Conservation (phyloP, 169 alveolate genomes). For the Eimeria necatrix region DNA sequence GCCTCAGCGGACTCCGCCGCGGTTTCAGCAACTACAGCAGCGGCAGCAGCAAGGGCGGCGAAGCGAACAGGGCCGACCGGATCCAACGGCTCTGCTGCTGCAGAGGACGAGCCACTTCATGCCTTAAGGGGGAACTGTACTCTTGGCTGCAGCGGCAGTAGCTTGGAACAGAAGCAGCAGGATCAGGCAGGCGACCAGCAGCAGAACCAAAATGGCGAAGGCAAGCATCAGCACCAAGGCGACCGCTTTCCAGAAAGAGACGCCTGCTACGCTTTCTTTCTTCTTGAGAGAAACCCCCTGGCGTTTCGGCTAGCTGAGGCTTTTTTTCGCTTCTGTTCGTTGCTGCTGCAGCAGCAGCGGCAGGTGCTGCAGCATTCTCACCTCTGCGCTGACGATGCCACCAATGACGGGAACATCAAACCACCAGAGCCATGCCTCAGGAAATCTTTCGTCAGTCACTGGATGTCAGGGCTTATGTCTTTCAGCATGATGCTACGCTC, state of each 20-base stretch:
- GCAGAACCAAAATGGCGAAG: slow-evolving; percentile 5
- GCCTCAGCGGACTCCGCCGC: background rate
- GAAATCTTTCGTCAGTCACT: slow-evolving; percentile 28
- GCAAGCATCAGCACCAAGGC: background rate
- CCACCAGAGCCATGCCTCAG: slow-evolving; percentile 25
- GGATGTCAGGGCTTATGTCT: too few species aligned
- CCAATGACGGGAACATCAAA: background rate
- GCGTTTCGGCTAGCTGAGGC: slow-evolving; percentile 66
- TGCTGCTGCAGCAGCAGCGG: slow-evolving; percentile 75
- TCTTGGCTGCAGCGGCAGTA: slow-evolving; percentile 10
- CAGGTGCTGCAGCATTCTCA: slow-evolving; percentile 34
- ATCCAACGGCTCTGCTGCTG: slow-evolving; percentile 1
- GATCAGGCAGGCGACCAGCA: background rate
- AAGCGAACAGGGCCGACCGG: background rate
- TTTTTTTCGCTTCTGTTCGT: slow-evolving; percentile 54
- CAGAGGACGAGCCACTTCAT: background rate
- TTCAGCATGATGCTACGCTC: too few species aligned
- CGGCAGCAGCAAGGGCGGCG: background rate
- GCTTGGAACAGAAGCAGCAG: background rate
- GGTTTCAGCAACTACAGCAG: background rate
- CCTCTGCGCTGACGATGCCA: slow-evolving; percentile 43
- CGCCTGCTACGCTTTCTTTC: slow-evolving; percentile 2
- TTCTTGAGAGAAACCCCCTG: slow-evolving; percentile 15
- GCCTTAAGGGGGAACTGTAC: background rate
- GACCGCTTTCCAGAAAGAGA: background rate